A percentile compares a stretch with the other conserved stretches of the same genome.
These are phyloP conservation scores for Epichloe gansuensis DNA, from an alignment of 2,329 filamentous ascomycete species.

Conservation along the genomic window DNA sequence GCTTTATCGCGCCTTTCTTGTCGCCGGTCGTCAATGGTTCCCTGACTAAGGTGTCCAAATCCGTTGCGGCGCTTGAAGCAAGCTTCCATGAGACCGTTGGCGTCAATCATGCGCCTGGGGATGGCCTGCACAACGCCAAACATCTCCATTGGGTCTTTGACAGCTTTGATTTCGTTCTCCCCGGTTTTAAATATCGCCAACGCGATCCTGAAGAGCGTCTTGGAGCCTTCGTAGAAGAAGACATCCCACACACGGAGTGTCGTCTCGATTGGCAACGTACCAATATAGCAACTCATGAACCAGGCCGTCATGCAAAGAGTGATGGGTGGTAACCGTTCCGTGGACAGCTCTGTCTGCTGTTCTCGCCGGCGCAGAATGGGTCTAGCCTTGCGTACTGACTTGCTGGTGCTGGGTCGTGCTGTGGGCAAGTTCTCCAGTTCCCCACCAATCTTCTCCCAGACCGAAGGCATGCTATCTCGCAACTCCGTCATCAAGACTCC, in stretches of 20 bases:
- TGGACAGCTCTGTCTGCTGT: slow-evolving; percentile 25
- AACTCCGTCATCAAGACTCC: slow-evolving; percentile 84
- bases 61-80: slow-evolving; percentile 72
- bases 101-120: slow-evolving; percentile 68
- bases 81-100: slow-evolving; percentile 68
- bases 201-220: slow-evolving; percentile 85
- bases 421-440: slow-evolving; percentile 47
- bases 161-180: slow-evolving; percentile 64
- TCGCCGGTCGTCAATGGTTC: slow-evolving; percentile 64
- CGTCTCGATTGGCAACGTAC: slow-evolving; percentile 81
- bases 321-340: slow-evolving; percentile 65
- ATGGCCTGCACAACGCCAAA: slow-evolving; percentile 88
- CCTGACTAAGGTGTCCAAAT: slow-evolving; percentile 70
- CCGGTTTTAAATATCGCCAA: slow-evolving; percentile 83
- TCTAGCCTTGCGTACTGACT: slow-evolving; percentile 23
- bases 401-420: slow-evolving; percentile 23
- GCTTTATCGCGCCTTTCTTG: slow-evolving; percentile 49
- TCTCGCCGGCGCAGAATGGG: slow-evolving; percentile 29
- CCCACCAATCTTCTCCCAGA: slow-evolving; percentile 80
- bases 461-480: slow-evolving; percentile 64
- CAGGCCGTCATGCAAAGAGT: slow-evolving; percentile 87
- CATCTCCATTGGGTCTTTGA: slow-evolving; percentile 84
- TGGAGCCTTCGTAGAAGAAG: slow-evolving; percentile 90
- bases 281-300: slow-evolving; percentile 97
- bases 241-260: slow-evolving; percentile 90